These are phyloP conservation scores for Coemansia sp. DNA, from an alignment of 192 early-diverging fungal genomes.

Conservation along the genomic window DNA sequence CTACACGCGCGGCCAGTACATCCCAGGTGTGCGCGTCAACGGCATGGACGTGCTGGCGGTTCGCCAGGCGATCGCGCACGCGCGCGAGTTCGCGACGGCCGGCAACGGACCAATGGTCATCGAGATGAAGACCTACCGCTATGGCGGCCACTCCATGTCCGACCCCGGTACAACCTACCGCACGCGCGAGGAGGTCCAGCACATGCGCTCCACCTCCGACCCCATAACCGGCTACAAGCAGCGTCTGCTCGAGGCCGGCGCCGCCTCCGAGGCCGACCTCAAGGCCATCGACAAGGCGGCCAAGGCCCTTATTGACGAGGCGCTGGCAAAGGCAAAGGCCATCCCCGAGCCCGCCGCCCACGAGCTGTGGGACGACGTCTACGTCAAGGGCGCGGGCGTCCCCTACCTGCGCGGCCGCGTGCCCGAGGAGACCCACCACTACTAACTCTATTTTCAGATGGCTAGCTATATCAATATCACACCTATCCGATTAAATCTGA, in stretches of 20 bases:
- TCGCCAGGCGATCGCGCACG: conserved; percentile 77
- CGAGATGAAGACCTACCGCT: conserved; percentile 97
- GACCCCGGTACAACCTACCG: conserved; percentile 99
- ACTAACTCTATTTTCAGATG: conserved; percentile 12
- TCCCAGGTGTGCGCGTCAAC: conserved; percentile 90
- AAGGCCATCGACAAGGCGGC: conserved; percentile 95
- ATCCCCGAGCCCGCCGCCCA: conserved; percentile 66
- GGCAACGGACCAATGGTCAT: conserved; percentile 91
- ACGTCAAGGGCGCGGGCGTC: conserved; percentile 75
- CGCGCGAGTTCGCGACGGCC: conserved; percentile 77
- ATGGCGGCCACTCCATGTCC: conserved; percentile 99
- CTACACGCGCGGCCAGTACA: conserved; percentile 95
- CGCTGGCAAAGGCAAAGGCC: conserved; percentile 78
- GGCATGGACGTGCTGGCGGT: conserved; percentile 96
- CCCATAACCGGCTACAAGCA: conserved; percentile 92
- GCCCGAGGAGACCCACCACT: conserved; percentile 75
- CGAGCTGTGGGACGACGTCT: conserved; percentile 83
- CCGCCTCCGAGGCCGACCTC: conserved; percentile 81
- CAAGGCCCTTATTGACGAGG: conserved; percentile 81
- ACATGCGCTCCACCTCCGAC: conserved; percentile 94
- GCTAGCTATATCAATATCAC: background rate
- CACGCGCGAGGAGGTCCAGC: conserved; percentile 97
- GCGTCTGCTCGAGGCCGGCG: conserved; percentile 68
- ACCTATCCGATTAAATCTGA: background rate
- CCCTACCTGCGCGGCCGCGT: conserved; percentile 78